These are phyloP conservation scores for Noccaea caerulescens DNA, from an alignment of 345 rosid genomes.

Conservation along the genomic window DNA sequence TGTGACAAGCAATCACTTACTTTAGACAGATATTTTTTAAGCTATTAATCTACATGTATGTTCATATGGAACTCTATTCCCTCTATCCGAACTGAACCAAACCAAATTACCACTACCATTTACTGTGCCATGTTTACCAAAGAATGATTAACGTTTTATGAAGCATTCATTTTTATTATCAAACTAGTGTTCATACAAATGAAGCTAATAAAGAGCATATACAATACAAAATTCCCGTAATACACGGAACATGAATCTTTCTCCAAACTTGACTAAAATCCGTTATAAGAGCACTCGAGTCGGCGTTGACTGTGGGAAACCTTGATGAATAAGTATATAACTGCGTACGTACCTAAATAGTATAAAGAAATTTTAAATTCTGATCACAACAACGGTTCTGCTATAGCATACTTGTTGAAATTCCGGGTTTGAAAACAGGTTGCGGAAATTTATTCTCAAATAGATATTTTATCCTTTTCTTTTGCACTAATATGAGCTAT, in stretches of 20 bases:
- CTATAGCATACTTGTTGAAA: neutral
- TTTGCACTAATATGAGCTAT: no score
- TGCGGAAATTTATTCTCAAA: no score
- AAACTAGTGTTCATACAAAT: neutral
- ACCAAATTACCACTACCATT: neutral
- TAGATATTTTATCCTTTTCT: no score
- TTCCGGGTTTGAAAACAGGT: no score
- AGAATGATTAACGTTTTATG: neutral
- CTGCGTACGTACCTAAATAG: neutral
- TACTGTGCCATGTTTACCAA: neutral
- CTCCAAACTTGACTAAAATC: constrained; percentile 18
- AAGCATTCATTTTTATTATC: neutral
- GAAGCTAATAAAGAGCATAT: neutral
- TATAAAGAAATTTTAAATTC: neutral
- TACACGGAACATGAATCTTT: constrained; percentile 18
- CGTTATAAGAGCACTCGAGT: constrained; percentile 35
- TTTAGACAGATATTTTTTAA: neutral
- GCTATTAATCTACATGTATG: no score
- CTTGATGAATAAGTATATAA: neutral
- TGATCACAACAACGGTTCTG: neutral
- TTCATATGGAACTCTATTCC: no score
- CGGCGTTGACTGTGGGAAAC: neutral
- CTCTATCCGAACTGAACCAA: neutral
- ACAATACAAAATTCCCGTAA: constrained; percentile 1
- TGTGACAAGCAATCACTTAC: neutral